Conservation (phyloP, 495 filamentous ascomycete genomes). For the Evansstolkia leycettana region DNA sequence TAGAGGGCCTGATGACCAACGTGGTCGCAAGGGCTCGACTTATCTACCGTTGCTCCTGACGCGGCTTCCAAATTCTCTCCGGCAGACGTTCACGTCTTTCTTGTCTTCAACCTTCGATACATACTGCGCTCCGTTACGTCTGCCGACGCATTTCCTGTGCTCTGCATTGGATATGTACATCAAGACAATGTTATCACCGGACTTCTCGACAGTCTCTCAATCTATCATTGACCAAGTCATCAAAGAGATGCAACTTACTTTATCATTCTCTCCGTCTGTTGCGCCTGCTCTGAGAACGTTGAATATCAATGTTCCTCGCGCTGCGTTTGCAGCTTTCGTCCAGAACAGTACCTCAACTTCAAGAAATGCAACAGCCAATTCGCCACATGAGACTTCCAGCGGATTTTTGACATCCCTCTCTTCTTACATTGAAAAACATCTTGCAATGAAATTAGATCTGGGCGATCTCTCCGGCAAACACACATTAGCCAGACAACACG, state of each 20-base stretch:
- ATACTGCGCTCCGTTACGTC: constrained; percentile 27
- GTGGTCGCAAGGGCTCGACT: constrained; percentile 16
- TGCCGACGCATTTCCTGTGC: constrained; percentile 30
- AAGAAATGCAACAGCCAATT: constrained; percentile 1
- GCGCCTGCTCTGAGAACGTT: constrained; percentile 33
- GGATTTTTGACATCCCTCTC: constrained; percentile 32
- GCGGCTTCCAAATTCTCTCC: constrained; percentile 35
- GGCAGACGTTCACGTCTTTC: constrained; percentile 38
- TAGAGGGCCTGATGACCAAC: constrained; percentile 8
- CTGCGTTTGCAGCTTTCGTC: constrained; percentile 19
- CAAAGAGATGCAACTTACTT: constrained; percentile 28
- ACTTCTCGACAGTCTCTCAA: constrained; percentile 1
- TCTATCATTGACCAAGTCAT: constrained; percentile 18
- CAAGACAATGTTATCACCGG: constrained; percentile 4
- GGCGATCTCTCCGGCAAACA: constrained; percentile 9
- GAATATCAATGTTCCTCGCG: constrained; percentile 30
- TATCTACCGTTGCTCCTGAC: constrained; percentile 40
- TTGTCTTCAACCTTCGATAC: constrained; percentile 40
- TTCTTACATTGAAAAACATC: constrained; percentile 30
- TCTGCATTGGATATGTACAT: constrained; percentile 19
- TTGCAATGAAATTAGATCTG: constrained; percentile 37
- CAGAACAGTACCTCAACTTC: neutral
- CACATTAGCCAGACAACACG: constrained; percentile 15
- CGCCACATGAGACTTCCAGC: too few relatives aligned
- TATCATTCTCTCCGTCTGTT: constrained; percentile 24